A percentile compares a stretch with the other conserved stretches of the same genome.
These are phyloP conservation scores for Daldinia sp. DNA, from an alignment of 2,329 filamentous ascomycete genomes.

Conservation along the genomic window DNA sequence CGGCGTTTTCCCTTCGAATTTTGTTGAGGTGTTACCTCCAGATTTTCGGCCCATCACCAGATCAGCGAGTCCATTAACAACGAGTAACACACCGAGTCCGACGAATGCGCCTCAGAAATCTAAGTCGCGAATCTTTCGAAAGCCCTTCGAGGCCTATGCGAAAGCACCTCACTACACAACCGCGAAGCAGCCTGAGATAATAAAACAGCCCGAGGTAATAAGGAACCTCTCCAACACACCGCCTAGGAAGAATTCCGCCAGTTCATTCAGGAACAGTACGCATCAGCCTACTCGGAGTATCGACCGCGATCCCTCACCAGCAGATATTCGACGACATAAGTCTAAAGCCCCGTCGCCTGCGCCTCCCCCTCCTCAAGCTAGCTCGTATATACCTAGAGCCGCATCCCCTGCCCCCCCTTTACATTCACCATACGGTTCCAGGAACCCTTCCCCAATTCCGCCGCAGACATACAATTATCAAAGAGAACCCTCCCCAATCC, in stretches of 20 bases:
- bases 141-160: constrained; percentile 75
- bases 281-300: constrained; percentile 30
- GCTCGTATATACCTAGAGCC: constrained; percentile 42
- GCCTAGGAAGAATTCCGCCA: constrained; percentile 58
- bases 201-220: constrained; percentile 65
- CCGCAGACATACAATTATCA: constrained; percentile 51
- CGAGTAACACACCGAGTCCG: constrained; percentile 66
- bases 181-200: constrained; percentile 69
- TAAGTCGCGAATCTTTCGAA: constrained; percentile 72
- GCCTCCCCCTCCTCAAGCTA: constrained; percentile 41
- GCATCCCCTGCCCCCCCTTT: constrained; percentile 52
- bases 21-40: constrained; percentile 89
- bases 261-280: constrained; percentile 52
- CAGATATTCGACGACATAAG: constrained; percentile 42
- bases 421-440: constrained; percentile 46
- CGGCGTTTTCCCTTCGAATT: constrained; percentile 96
- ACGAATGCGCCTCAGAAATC: constrained; percentile 68
- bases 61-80: constrained; percentile 70
- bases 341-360: constrained; percentile 46
- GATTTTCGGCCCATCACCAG: constrained; percentile 82
- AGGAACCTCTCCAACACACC: constrained; percentile 54
- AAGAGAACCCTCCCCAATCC: constrained; percentile 55
- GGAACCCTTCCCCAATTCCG: constrained; percentile 54
- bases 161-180: constrained; percentile 75
- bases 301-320: constrained; percentile 41